Evolutionary conservation across 192 early-diverging fungal species (phyloP).

Genomic region (Umbelopsis sp.): DNA sequence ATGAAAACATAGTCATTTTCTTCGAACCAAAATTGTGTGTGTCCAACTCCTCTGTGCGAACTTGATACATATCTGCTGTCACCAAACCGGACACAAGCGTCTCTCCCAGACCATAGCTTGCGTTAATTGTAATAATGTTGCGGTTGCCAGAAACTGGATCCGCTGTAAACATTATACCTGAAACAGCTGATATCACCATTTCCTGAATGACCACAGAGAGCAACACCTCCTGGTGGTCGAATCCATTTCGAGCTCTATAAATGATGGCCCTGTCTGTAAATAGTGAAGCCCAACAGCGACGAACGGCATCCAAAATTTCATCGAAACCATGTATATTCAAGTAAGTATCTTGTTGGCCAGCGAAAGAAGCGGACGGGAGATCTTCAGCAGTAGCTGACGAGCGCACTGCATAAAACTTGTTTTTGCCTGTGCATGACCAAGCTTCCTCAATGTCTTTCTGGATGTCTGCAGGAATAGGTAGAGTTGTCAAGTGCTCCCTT

Average conservation of each 20-base stretch:
- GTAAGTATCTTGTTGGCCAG: slow-evolving; percentile 59
- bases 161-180: slow-evolving; percentile 37
- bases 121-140: slow-evolving; percentile 38
- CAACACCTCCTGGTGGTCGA: slow-evolving; percentile 48
- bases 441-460: not conserved
- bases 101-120: slow-evolving; percentile 53
- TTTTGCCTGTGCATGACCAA: not conserved
- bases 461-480: not conserved
- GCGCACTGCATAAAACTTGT: slow-evolving; percentile 38
- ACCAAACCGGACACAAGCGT: slow-evolving; percentile 53
- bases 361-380: slow-evolving; percentile 52
- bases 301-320: slow-evolving; percentile 41
- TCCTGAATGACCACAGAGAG: slow-evolving; percentile 52
- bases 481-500: not conserved
- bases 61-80: slow-evolving; percentile 51
- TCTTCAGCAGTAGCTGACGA: slow-evolving; percentile 57
- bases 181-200: slow-evolving; percentile 40
- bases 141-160: slow-evolving; percentile 47
- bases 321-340: slow-evolving; percentile 48
- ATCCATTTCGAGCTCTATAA: slow-evolving; percentile 45
- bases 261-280: slow-evolving; percentile 57
- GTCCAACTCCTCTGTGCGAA: too few relatives aligned
- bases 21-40: too few relatives aligned
- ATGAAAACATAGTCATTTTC: too few relatives aligned
- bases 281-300: slow-evolving; percentile 50